Evolutionary conservation across 2,329 filamentous ascomycete genomes (phyloP), one percentile per base, ranked within the genome.

Genomic region (Emergomyces africanus): DNA sequence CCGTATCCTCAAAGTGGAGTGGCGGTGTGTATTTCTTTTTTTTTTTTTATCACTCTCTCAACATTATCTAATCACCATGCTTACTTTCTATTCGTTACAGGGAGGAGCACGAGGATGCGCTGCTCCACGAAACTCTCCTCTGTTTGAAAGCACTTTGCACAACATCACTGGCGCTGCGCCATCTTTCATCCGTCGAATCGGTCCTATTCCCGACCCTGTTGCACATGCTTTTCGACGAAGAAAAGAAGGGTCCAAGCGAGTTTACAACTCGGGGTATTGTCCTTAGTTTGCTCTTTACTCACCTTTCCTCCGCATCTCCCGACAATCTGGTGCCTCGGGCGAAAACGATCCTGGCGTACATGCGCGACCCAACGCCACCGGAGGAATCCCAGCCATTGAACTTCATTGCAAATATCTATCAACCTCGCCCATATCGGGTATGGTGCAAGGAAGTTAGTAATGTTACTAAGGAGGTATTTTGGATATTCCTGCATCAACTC

Each of bases 381-480:
- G 89, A 92, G 66, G 84, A 87, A 5, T 83, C 87, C 61, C 83
- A 86, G 23, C 89, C 90, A 0, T 78, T 96, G 8, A 85, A 85
- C 2, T 97, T 97, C 70, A 90, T 97, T 53, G 77, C 92, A 25
- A 88, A 91, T 61, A 97, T 97, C 84, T 87, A 88, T 66, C 85
- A 86, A 41, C 83, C 90, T 55, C 83, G 92, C 0, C 92, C 92
- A 0, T 99, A 96, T 72, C 87, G 90, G 39, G 83, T 95, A 2
- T 99, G 92, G 92, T 90, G 87, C 74, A 94, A 91, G 72, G 94
- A 99, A 74, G 84, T 92, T 20, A 86, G 86, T 61, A 91, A 88
- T 66, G 92, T 97, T 54, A 96, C 91, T 48, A 96, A 96, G 72
- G 92, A 99, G 72, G 92, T 97, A 33, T 99, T 99, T 71, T 99